Base-by-base conservation (phyloP, 495 filamentous ascomycete species). In the Neurospora sp. region DNA sequence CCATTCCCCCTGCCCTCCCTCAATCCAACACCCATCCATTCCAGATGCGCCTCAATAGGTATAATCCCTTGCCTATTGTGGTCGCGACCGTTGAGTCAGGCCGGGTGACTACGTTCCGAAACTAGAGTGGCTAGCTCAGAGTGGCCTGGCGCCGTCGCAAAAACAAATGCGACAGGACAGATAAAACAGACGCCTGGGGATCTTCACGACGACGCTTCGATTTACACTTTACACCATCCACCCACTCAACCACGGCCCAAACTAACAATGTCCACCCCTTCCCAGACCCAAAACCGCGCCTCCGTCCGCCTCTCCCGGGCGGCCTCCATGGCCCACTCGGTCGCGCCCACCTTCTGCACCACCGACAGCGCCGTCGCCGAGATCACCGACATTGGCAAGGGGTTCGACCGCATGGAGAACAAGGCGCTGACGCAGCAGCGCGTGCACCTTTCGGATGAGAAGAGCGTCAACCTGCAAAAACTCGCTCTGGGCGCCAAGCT, bases 401-500 rank as follows among this genome's bases (percentile, higher is more conserved):
- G 92, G 48, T 87, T 98, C 69, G 90, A 94, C 72, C 93, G 96
- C 73, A 89, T 99, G 76, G 94, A 98, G 80, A 95, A 97, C 86
- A 93, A 93, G 80, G 92, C 91, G 38, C 88, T 98, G 39, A 83
- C 87, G 73, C 86, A 90, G 73, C 96, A 99, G 84, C 91, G 96
- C 73, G 97, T 97, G 78, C 87, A 91, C 68, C 89, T 94, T 31
- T 92, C 86, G 73, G 85, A 88, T 44, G 90, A 97, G 82, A 97
- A 98, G 86, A 89, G 85, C 69, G 93, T 92, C 74, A 92, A 92
- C 80, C 81, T 97, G 78, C 92, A 90, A 82, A 97, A 97, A 83
- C 85, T 98, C 72, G 95, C 95, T 39, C 86, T 98, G 53, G 92
- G 94, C 61, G 95, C 96, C 46, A 98, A 98, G 83, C 87, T 98